Base-by-base conservation (phyloP, 768 basidiomycete genomes). In the Boletellus emodensis region DNA sequence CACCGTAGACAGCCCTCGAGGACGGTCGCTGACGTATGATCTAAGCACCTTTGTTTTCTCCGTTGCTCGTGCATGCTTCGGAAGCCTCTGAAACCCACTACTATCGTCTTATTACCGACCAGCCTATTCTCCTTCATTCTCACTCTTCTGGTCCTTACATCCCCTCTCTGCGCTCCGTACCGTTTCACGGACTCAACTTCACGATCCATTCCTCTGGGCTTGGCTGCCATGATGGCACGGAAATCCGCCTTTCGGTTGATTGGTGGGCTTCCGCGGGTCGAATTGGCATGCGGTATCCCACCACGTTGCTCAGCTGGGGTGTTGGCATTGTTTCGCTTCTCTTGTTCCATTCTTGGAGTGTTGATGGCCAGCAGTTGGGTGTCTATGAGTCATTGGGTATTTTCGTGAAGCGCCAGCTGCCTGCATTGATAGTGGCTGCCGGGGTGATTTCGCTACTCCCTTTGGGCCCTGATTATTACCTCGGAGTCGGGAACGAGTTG, bases 261-360 rank as follows among this genome's bases (percentile, higher is more conserved):
- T 83, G 84, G 82, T 72, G 74, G 65, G 74, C 79, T 10, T 90
- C 85, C 2, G 51, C 90, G 6, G 90, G 89, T 2, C 76, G 87
- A 34, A 77, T 82, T 65, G 82, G 83, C 1, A 71, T 83, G 15
- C 76, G 95, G 20, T 97, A 91, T 69, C 78, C 85, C 41, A 84
- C 81, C 30, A 83, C 84, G 2, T 59, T 89, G 0, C 72, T 84
- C 3, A 78, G 79, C 24, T 96, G 94, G 87, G 75, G 83, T 3
- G 71, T 86, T 2, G 91, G 87, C 4, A 67, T 90, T n/a, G 79
- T 83, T 1, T 72, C 78, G 4, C 56, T 88, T 14, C 59, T 84
- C 0, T 48, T 87, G 18, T 84, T 79, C 56, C 66, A 75, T 32
- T 76, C 75, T 6, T 83, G 79, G 81, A 44, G 60, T 24, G 59